Evolutionary conservation across 1,139 yeast genomes (phyloP).

Genomic region (Sugiyamaella novakii): DNA sequence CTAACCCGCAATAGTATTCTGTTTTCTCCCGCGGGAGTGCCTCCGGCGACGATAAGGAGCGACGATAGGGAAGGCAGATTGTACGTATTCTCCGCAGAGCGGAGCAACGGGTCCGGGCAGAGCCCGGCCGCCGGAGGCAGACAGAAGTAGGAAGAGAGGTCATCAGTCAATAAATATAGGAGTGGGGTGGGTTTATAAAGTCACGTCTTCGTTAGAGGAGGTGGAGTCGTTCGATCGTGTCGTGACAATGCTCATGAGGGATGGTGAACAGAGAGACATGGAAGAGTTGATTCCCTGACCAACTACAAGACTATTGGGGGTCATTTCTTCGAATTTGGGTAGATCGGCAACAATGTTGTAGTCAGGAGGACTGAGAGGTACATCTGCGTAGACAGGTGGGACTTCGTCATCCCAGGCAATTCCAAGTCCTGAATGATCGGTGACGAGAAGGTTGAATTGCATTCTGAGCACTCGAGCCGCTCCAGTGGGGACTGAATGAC

Average conservation of each 20-base stretch:
- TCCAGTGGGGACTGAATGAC: slow-evolving; percentile 62
- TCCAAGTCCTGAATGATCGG: slow-evolving; percentile 93
- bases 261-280: slow-evolving; percentile 20
- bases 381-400: slow-evolving; percentile 92
- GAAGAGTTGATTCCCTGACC: slow-evolving; percentile 26
- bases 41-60: too few relatives aligned
- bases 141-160: not conserved
- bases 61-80: too few relatives aligned
- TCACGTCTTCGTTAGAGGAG: slow-evolving; percentile 12
- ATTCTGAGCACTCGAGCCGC: slow-evolving; percentile 91
- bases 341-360: slow-evolving; percentile 47
- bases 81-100: too few relatives aligned
- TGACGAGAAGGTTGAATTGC: slow-evolving; percentile 81
- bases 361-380: slow-evolving; percentile 84
- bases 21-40: too few relatives aligned
- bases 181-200: not conserved
- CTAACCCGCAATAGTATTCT: not conserved
- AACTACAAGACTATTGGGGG: slow-evolving; percentile 24
- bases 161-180: slow-evolving; percentile 10
- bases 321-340: slow-evolving; percentile 39
- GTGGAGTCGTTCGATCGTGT: slow-evolving; percentile 5
- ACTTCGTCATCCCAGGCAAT: slow-evolving; percentile 99
- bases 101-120: not conserved
- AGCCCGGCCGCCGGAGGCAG: not conserved
- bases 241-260: slow-evolving; percentile 18